A percentile compares a stretch with the other conserved stretches of the same genome.
Conservation (phyloP, 805 yeast genomes). For the Groenewaldozyma salmanticensis region DNA sequence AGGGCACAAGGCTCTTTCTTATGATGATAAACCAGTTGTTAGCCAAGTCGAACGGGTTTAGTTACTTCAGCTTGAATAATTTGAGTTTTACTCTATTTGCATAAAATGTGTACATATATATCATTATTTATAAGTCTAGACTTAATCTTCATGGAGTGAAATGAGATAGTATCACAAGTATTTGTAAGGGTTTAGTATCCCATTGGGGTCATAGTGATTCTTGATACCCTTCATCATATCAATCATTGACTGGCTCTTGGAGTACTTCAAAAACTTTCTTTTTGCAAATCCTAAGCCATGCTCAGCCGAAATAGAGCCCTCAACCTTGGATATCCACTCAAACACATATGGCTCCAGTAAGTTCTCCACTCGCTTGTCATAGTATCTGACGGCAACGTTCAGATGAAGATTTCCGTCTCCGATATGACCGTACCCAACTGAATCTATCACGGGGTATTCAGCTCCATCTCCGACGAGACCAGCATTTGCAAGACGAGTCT, state of each 20-base stretch:
- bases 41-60: neutral
- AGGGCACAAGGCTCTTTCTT: neutral
- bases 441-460: conserved; percentile 68
- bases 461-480: conserved; percentile 56
- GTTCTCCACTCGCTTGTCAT: conserved; percentile 67
- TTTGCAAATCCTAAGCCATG: conserved; percentile 97
- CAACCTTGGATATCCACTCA: conserved; percentile 56
- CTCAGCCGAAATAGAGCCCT: conserved; percentile 93
- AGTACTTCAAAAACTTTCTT: conserved; percentile 78
- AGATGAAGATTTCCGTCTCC: conserved; percentile 97
- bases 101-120: too few relatives aligned
- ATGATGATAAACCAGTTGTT: neutral
- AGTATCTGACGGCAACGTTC: conserved; percentile 82
- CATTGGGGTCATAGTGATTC: conserved; percentile 79
- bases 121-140: too few relatives aligned
- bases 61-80: too few relatives aligned
- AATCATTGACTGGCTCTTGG: conserved; percentile 66
- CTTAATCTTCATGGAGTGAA: too few relatives aligned
- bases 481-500: conserved; percentile 44
- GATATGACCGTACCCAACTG: conserved; percentile 95
- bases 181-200: conserved; percentile 90
- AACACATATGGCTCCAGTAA: conserved; percentile 89
- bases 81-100: too few relatives aligned
- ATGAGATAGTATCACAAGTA: conserved; percentile 40
- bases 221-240: conserved; percentile 69